These are phyloP conservation scores for Fusarium torulosum DNA, from an alignment of 2,329 filamentous ascomycete genomes.

Conservation along the genomic window DNA sequence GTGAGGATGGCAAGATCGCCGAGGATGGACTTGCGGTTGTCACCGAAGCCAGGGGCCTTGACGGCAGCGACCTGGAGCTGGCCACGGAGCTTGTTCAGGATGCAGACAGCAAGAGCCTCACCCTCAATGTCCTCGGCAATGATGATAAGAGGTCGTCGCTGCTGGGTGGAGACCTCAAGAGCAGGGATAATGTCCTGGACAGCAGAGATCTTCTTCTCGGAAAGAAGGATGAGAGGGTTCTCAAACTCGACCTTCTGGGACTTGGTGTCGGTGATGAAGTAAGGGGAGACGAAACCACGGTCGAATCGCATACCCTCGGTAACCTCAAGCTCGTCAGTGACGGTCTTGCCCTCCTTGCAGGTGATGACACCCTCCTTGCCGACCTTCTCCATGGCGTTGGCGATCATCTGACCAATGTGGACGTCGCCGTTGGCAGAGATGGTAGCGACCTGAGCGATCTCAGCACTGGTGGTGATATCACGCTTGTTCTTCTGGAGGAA, in stretches of 20 bases:
- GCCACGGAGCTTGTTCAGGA: conserved; percentile 99
- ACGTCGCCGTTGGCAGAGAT: conserved; percentile 98
- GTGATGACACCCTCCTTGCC: conserved; percentile 99
- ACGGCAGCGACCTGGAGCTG: conserved; percentile 98
- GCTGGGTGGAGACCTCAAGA: conserved; percentile 95
- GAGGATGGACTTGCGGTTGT: conserved; percentile 99
- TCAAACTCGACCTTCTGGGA: conserved; percentile 99
- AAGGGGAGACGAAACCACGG: conserved; percentile 97
- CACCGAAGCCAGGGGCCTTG: conserved; percentile 98
- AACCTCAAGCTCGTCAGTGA: conserved; percentile 96
- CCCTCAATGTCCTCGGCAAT: conserved; percentile 99
- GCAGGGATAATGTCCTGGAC: conserved; percentile 99
- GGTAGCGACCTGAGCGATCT: conserved; percentile 98
- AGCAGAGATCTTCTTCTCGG: conserved; percentile 99
- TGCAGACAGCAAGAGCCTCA: conserved; percentile 98
- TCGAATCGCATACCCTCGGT: conserved; percentile 99
- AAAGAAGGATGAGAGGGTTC: conserved; percentile 98
- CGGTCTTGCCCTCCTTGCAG: conserved; percentile 99
- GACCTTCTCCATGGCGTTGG: conserved; percentile 99
- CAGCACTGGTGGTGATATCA: conserved; percentile 96
- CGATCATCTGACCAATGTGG: conserved; percentile 95
- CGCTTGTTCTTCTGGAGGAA: conserved; percentile 96
- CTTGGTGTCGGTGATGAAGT: conserved; percentile 99
- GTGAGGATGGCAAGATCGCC: conserved; percentile 96
- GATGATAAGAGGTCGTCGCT: conserved; percentile 95